phyloP scores from a whole-genome alignment of 2,329 filamentous ascomycete species.

The Cladophialophora psammophila region DNA sequence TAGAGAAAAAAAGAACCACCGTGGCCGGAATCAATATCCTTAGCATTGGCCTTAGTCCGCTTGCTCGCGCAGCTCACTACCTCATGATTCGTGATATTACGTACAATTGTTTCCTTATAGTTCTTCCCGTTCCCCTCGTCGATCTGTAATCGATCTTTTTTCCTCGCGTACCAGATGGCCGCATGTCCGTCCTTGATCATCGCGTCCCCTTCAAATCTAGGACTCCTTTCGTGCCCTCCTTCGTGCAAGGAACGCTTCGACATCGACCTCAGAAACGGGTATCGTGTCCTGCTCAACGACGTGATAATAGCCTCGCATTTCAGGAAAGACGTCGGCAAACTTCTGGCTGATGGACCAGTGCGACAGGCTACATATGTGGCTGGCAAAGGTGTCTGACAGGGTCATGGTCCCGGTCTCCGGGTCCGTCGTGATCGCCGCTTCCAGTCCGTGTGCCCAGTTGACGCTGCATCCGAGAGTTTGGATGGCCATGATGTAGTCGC shows the following conservation, averaged over 20 bases:
- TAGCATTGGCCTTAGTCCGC: no score
- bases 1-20: no score
- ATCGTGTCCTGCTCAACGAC: slow-evolving; percentile 21
- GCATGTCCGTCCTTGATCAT: neutral
- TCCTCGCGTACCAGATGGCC: neutral
- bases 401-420: slow-evolving; percentile 11
- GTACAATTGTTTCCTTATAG: neutral
- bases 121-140: neutral
- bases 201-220: neutral
- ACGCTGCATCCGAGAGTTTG: slow-evolving; percentile 26
- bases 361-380: slow-evolving; percentile 15
- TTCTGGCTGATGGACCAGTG: slow-evolving; percentile 25
- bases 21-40: no score
- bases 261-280: slow-evolving; percentile 8
- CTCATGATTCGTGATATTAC: no score
- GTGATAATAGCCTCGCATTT: slow-evolving; percentile 22
- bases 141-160: neutral
- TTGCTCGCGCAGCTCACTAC: no score
- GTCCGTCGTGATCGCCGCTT: slow-evolving; percentile 16
- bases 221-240: neutral
- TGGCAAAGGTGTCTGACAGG: slow-evolving; percentile 18
- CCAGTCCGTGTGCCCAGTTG: slow-evolving; percentile 22
- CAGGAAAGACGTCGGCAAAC: slow-evolving; percentile 27
- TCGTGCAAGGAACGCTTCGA: slow-evolving; percentile 15
- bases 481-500: slow-evolving; percentile 24